phyloP scores from a whole-genome alignment of 768 basidiomycete genomes.

The Mycena latifolia region DNA sequence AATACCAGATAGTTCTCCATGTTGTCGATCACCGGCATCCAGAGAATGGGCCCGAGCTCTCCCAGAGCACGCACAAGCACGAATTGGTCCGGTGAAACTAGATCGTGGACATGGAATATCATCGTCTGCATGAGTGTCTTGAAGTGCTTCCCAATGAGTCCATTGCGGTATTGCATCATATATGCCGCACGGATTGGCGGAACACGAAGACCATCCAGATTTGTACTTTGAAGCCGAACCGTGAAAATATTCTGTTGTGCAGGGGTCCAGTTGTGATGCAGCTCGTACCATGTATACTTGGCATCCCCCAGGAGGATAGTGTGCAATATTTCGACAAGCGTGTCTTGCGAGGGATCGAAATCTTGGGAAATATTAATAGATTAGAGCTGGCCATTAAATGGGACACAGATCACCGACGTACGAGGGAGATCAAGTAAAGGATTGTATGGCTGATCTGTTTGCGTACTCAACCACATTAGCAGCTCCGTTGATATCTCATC shows the following conservation, averaged over 20 bases:
- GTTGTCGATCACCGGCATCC: slow-evolving; percentile 47
- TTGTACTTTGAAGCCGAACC: slow-evolving; percentile 43
- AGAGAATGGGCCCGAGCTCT: slow-evolving; percentile 41
- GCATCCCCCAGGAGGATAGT: slow-evolving; percentile 50
- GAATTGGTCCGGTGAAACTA: slow-evolving; percentile 36
- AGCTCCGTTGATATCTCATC: background rate
- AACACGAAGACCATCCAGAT: slow-evolving; percentile 31
- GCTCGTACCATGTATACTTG: slow-evolving; percentile 53
- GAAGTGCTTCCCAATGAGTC: slow-evolving; percentile 51
- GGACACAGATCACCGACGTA: too few species aligned
- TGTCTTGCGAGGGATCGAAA: slow-evolving; percentile 17
- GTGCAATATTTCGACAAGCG: slow-evolving; percentile 50
- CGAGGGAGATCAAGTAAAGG: too few species aligned
- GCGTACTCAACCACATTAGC: too few species aligned
- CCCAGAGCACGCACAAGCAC: slow-evolving; percentile 38
- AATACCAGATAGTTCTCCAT: slow-evolving; percentile 44
- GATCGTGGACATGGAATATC: slow-evolving; percentile 46
- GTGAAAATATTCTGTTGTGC: slow-evolving; percentile 38
- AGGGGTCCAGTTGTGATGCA: slow-evolving; percentile 40
- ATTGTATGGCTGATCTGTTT: too few species aligned
- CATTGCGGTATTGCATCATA: slow-evolving; percentile 37
- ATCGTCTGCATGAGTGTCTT: slow-evolving; percentile 46
- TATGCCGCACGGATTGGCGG: slow-evolving; percentile 43
- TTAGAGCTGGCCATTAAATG: too few species aligned
- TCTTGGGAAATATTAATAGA: background rate